phyloP scores from a whole-genome alignment of 805 yeast species.

The Metschnikowia lachancei region DNA sequence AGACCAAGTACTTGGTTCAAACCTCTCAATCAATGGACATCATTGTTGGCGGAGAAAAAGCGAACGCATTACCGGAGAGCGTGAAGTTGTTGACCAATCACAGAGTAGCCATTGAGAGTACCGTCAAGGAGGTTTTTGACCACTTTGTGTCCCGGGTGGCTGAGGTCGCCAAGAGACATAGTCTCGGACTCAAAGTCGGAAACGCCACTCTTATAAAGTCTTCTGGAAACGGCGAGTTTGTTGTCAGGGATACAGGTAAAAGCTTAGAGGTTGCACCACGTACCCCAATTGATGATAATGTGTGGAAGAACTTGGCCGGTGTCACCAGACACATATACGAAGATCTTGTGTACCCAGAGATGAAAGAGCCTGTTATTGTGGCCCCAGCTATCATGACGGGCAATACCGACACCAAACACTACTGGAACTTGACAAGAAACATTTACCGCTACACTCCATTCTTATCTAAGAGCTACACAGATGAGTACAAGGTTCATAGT shows the following conservation, averaged over 20 bases:
- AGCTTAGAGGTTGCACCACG: constrained; percentile 52
- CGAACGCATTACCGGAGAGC: constrained; percentile 73
- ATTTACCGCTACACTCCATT: constrained; percentile 49
- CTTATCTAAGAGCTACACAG: constrained; percentile 13
- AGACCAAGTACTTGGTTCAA: constrained; percentile 41
- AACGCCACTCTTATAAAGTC: constrained; percentile 24
- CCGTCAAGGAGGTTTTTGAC: constrained; percentile 41
- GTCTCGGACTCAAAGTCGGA: constrained; percentile 46
- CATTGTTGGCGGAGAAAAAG: constrained; percentile 68
- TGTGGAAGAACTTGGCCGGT: constrained; percentile 20
- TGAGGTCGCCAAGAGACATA: constrained; percentile 45
- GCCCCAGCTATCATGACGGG: constrained; percentile 55
- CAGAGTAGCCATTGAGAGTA: constrained; percentile 58
- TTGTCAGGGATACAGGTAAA: constrained; percentile 23
- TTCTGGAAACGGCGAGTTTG: constrained; percentile 43
- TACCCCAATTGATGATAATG: constrained; percentile 37
- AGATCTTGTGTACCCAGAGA: constrained; percentile 24
- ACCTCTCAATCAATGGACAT: constrained; percentile 71
- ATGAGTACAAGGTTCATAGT: constrained; percentile 30
- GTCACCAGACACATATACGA: constrained; percentile 21
- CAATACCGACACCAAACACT: constrained; percentile 61
- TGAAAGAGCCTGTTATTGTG: constrained; percentile 31
- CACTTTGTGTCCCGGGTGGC: constrained; percentile 36
- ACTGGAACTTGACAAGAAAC: constrained; percentile 54
- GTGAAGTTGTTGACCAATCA: constrained; percentile 57